Evolutionary conservation across 345 rosid genomes (phyloP).

Genomic region (Mercurialis annua): DNA sequence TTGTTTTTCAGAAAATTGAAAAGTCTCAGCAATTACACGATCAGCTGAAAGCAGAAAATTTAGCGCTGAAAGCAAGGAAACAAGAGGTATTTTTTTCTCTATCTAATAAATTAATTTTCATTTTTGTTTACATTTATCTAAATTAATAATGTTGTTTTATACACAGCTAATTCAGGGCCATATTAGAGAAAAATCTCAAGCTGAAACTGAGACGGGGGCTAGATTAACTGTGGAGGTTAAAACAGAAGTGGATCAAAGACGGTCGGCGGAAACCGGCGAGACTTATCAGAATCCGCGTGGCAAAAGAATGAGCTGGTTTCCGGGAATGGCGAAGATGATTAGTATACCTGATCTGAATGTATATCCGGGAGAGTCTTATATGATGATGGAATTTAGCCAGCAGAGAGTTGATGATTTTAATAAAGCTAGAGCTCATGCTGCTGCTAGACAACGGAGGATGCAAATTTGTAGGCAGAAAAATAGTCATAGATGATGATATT

Average conservation of each 20-base stretch:
- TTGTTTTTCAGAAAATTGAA: slow-evolving; percentile 32
- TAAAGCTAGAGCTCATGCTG: slow-evolving; percentile 30
- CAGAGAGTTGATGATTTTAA: neutral
- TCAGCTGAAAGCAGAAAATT: slow-evolving; percentile 15
- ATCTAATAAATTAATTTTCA: neutral
- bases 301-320: neutral
- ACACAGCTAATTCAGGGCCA: neutral
- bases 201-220: neutral
- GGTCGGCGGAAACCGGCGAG: neutral
- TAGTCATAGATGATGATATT: slow-evolving; percentile 18
- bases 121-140: neutral
- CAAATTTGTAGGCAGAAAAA: slow-evolving; percentile 25
- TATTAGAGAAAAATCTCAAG: neutral
- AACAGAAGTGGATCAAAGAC: too few species aligned
- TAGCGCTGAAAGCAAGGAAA: slow-evolving; percentile 24
- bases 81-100: slow-evolving; percentile 18
- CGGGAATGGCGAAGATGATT: slow-evolving; percentile 1
- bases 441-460: slow-evolving; percentile 38
- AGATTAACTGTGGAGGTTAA: neutral
- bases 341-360: slow-evolving; percentile 33
- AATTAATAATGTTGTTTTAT: too few species aligned
- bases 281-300: neutral
- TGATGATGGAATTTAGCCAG: slow-evolving; percentile 5
- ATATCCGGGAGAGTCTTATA: neutral
- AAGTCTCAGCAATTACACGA: slow-evolving; percentile 1